phyloP scores from a whole-genome alignment of 495 filamentous ascomycete species.

The Aspergillus diversus region DNA sequence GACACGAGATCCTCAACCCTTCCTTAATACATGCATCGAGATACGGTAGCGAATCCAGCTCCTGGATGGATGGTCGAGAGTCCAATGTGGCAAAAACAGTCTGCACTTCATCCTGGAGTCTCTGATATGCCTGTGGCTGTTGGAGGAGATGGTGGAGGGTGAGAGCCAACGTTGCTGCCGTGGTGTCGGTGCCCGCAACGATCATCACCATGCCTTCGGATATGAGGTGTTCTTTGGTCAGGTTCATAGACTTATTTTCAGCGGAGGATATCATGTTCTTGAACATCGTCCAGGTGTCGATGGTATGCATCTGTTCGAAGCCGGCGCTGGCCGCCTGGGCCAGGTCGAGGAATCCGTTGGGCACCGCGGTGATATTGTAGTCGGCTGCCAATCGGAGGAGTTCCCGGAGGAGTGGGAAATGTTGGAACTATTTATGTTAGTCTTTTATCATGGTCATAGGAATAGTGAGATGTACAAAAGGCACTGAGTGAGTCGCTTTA shows the following conservation, averaged over 20 bases:
- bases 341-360: slow-evolving; percentile 4
- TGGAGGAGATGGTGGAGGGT: slow-evolving; percentile 55
- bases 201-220: slow-evolving; percentile 57
- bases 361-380: not conserved
- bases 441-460: not conserved
- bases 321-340: not conserved
- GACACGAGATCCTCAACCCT: slow-evolving; percentile 55
- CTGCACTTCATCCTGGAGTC: slow-evolving; percentile 45
- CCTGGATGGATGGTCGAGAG: slow-evolving; percentile 44
- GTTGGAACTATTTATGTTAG: not conserved
- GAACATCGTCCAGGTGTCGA: slow-evolving; percentile 6
- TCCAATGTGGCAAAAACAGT: slow-evolving; percentile 36
- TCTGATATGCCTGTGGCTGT: slow-evolving; percentile 36
- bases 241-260: slow-evolving; percentile 36
- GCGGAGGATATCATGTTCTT: slow-evolving; percentile 6
- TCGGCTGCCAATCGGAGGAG: not conserved
- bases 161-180: slow-evolving; percentile 31
- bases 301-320: slow-evolving; percentile 1
- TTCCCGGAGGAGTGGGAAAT: slow-evolving; percentile 4
- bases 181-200: slow-evolving; percentile 18
- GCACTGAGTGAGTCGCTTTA: slow-evolving; percentile 2
- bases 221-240: slow-evolving; percentile 57
- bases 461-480: not conserved
- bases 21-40: slow-evolving; percentile 58
- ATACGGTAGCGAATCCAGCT: slow-evolving; percentile 43